These are phyloP conservation scores for Colletotrichum sojae DNA, from an alignment of 2,329 filamentous ascomycete genomes.

Conservation along the genomic window DNA sequence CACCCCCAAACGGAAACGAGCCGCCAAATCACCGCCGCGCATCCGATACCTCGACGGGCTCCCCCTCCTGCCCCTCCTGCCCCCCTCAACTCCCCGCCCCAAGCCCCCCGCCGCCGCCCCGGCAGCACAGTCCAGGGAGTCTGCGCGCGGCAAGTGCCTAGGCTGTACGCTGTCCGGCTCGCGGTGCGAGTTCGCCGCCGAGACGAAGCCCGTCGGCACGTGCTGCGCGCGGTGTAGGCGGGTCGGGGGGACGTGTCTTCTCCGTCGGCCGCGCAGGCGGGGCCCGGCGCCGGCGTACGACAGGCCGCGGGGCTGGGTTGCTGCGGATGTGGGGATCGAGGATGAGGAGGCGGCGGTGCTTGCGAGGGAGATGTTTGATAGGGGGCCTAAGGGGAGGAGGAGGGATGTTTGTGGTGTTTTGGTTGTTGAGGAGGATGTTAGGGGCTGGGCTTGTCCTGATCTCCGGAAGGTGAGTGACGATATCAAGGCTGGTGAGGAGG, in stretches of 20 bases:
- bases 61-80: conserved; percentile 1
- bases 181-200: conserved; percentile 13
- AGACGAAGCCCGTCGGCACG: not conserved
- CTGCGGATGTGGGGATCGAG: not conserved
- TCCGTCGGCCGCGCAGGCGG: not conserved
- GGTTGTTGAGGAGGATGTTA: conserved; percentile 11
- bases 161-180: conserved; percentile 11
- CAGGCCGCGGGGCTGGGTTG: not conserved
- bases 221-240: conserved; percentile 19
- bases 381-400: not conserved
- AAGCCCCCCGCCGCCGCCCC: not conserved
- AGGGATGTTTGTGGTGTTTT: conserved; percentile 19
- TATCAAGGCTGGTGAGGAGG: not conserved
- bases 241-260: not conserved
- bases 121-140: not conserved
- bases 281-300: not conserved
- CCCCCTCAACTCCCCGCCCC: not conserved
- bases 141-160: conserved; percentile 19
- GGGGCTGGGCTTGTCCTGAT: conserved; percentile 17
- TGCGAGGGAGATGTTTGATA: not conserved
- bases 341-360: conserved; percentile 9
- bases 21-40: no score
- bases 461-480: not conserved
- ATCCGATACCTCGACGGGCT: conserved; percentile 15
- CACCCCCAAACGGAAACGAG: no score